A percentile compares a stretch with the other conserved stretches of the same genome.
Conservation (phyloP, 495 filamentous ascomycete genomes). For the Antarctomyces pellizariae region DNA sequence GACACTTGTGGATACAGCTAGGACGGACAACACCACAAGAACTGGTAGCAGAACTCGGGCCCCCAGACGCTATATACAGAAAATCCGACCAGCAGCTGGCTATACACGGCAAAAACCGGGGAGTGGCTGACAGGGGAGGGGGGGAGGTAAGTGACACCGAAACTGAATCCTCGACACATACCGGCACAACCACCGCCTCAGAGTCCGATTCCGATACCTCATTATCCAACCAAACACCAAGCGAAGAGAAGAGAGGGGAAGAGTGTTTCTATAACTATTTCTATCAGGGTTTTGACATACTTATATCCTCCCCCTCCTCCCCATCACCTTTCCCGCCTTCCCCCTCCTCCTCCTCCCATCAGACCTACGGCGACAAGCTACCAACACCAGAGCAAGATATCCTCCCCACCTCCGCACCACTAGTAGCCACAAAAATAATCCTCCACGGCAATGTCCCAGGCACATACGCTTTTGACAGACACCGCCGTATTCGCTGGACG, state of each 20-base stretch:
- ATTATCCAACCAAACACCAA: conserved; percentile 2
- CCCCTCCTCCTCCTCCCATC: conserved; percentile 6
- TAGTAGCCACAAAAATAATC: conserved; percentile 73
- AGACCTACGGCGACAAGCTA: conserved; percentile 15
- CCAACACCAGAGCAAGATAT: conserved; percentile 1
- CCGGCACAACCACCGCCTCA: conserved; percentile 54
- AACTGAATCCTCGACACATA: conserved; percentile 63
- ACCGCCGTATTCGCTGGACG: conserved; percentile 74
- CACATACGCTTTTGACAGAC: conserved; percentile 87
- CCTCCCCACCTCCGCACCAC: conserved; percentile 23
- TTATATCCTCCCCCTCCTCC: conserved; percentile 52
- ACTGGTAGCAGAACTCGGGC: conserved; percentile 67
- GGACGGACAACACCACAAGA: conserved; percentile 78
- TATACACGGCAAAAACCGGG: conserved; percentile 43
- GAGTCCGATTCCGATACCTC: conserved; percentile 30
- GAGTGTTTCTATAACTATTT: conserved; percentile 97
- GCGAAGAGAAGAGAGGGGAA: conserved; percentile 26
- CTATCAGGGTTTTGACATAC: conserved; percentile 81
- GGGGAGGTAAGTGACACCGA: conserved; percentile 34
- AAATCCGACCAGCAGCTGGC: conserved; percentile 81
- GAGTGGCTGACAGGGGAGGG: conserved; percentile 22
- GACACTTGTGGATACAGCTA: conserved; percentile 37
- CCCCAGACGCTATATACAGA: conserved; percentile 84
- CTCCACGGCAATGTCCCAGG: conserved; percentile 88
- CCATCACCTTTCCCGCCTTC: conserved; percentile 38